These are phyloP conservation scores for Chaetomium sp. DNA, from an alignment of 2,329 filamentous ascomycete species.

Conservation along the genomic window DNA sequence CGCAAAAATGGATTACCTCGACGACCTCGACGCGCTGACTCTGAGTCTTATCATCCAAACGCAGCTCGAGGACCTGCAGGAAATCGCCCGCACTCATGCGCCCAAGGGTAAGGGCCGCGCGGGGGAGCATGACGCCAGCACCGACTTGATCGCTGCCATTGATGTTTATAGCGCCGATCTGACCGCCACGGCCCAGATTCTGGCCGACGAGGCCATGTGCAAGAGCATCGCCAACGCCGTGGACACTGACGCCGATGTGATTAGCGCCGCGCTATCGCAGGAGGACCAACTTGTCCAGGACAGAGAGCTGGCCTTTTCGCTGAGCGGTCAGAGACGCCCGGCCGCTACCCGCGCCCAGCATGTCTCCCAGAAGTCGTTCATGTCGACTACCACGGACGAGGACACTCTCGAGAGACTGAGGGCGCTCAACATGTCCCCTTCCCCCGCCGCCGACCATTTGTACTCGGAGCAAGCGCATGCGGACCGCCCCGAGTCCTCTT, in stretches of 20 bases:
- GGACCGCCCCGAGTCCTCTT: constrained; percentile 24
- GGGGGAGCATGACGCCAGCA: constrained; percentile 16
- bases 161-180: constrained; percentile 28
- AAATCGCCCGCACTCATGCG: constrained; percentile 12
- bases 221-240: constrained; percentile 32
- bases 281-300: constrained; percentile 29
- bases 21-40: not conserved
- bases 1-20: constrained; percentile 7
- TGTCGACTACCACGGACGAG: not conserved
- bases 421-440: not conserved
- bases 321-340: not conserved
- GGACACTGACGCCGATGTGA: constrained; percentile 20
- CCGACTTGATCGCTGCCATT: constrained; percentile 25
- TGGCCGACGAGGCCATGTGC: constrained; percentile 28
- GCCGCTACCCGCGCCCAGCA: not conserved
- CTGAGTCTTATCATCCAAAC: constrained; percentile 20
- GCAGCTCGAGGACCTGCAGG: constrained; percentile 31
- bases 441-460: not conserved
- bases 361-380: not conserved
- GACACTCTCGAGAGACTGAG: not conserved
- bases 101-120: constrained; percentile 32
- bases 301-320: constrained; percentile 22
- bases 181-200: not conserved
- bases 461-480: not conserved
- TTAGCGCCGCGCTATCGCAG: constrained; percentile 14